These are phyloP conservation scores for Aspergillus costaricaensis DNA, from an alignment of 2,329 filamentous ascomycete genomes.

Conservation along the genomic window DNA sequence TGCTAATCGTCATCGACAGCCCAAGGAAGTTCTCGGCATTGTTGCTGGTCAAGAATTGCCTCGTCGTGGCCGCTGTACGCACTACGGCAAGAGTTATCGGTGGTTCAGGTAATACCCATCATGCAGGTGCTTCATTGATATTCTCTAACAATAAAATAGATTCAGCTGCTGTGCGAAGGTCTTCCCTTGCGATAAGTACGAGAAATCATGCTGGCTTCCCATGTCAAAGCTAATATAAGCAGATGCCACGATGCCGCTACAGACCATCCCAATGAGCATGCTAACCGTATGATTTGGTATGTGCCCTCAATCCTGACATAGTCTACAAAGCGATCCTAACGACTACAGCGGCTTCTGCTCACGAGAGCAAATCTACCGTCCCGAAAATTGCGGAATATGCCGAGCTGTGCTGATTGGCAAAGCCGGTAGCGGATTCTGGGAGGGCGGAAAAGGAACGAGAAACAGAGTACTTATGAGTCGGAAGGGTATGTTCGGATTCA, in stretches of 20 bases:
- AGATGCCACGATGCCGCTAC: slow-evolving; percentile 73
- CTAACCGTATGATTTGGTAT: slow-evolving; percentile 77
- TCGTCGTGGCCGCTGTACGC: slow-evolving; percentile 54
- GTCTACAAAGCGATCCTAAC: background rate
- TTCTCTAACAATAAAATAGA: slow-evolving; percentile 21
- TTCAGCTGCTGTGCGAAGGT: slow-evolving; percentile 61
- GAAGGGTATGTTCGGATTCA: slow-evolving; percentile 61
- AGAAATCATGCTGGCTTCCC: background rate
- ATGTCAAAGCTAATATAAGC: slow-evolving; percentile 13
- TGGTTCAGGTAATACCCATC: slow-evolving; percentile 48
- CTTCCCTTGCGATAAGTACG: slow-evolving; percentile 58
- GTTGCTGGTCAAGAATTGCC: slow-evolving; percentile 57
- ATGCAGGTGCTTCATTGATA: too few relatives aligned
- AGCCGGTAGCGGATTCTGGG: slow-evolving; percentile 74
- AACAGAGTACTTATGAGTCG: slow-evolving; percentile 71
- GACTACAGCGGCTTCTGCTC: slow-evolving; percentile 65
- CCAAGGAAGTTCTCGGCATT: slow-evolving; percentile 57
- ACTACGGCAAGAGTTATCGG: slow-evolving; percentile 58
- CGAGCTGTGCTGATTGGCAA: slow-evolving; percentile 69
- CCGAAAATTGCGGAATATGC: slow-evolving; percentile 75
- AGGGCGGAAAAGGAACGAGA: slow-evolving; percentile 80
- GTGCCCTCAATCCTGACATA: slow-evolving; percentile 10
- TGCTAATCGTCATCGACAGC: slow-evolving; percentile 25
- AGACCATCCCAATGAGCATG: slow-evolving; percentile 77
- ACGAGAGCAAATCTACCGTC: slow-evolving; percentile 75